phyloP scores from a whole-genome alignment of 163 green algal species.

The Coccomyxa subellipsoidea region DNA sequence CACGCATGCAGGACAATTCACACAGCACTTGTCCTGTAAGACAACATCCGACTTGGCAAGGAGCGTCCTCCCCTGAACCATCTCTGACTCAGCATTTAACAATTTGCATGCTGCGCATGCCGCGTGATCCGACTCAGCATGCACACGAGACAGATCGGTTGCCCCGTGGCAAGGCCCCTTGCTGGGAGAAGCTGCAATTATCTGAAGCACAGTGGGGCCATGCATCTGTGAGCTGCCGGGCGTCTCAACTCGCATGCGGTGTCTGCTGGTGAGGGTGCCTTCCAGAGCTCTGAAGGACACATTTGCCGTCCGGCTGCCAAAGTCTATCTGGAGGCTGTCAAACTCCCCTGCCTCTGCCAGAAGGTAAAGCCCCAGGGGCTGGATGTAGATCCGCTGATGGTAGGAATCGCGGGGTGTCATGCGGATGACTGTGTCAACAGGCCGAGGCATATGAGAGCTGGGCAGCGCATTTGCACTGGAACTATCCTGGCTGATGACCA shows the following conservation, averaged over 20 bases:
- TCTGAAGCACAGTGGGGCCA: neutral
- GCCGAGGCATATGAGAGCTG: neutral
- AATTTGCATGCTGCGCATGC: no score
- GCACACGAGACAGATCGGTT: no score
- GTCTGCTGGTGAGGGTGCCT: neutral
- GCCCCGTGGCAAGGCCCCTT: neutral
- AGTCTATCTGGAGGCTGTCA: neutral
- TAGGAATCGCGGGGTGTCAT: neutral
- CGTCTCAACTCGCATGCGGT: neutral
- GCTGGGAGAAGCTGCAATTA: neutral
- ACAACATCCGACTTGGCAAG: no score
- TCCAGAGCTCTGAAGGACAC: neutral
- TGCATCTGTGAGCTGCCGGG: neutral
- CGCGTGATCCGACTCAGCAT: neutral
- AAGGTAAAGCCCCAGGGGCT: constrained; percentile 2
- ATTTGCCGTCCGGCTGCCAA: neutral
- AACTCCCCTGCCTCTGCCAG: constrained; percentile 4
- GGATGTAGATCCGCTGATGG: neutral
- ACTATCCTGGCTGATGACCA: neutral
- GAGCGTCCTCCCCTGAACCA: no score
- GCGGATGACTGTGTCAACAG: neutral
- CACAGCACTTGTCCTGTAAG: no score
- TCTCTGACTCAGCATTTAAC: no score
- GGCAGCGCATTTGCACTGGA: neutral
- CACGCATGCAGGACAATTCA: neutral